phyloP scores from a whole-genome alignment of 805 yeast genomes.

The Candida tammaniensis region DNA sequence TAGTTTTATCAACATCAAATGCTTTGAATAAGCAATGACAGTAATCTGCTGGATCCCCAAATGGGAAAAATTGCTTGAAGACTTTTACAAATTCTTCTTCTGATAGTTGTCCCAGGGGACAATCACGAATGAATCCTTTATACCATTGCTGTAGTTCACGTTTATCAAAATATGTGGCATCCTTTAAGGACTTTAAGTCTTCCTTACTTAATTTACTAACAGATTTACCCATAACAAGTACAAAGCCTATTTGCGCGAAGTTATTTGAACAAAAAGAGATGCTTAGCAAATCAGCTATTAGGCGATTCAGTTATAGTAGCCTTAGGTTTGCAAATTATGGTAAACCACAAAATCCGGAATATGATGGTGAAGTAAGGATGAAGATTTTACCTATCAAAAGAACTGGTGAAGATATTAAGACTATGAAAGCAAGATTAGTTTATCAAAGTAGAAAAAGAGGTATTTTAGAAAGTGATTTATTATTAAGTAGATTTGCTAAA shows the following conservation, averaged over 20 bases:
- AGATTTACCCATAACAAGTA: slow-evolving; percentile 77
- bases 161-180: slow-evolving; percentile 86
- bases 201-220: slow-evolving; percentile 91
- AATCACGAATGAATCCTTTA: slow-evolving; percentile 90
- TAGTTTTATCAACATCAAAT: slow-evolving; percentile 79
- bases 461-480: slow-evolving; percentile 85
- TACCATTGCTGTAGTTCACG: slow-evolving; percentile 98
- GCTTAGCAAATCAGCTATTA: not conserved
- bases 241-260: not conserved
- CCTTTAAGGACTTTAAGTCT: slow-evolving; percentile 76
- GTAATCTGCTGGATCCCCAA: slow-evolving; percentile 93
- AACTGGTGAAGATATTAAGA: slow-evolving; percentile 65
- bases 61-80: slow-evolving; percentile 95
- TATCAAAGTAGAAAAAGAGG: slow-evolving; percentile 96
- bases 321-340: slow-evolving; percentile 27
- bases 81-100: slow-evolving; percentile 87
- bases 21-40: slow-evolving; percentile 85
- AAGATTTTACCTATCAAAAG: slow-evolving; percentile 80
- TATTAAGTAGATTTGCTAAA: slow-evolving; percentile 83
- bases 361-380: slow-evolving; percentile 30
- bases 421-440: slow-evolving; percentile 79
- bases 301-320: not conserved
- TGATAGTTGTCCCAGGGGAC: slow-evolving; percentile 85
- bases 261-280: not conserved
- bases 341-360: slow-evolving; percentile 40